Evolutionary conservation across 805 yeast genomes (phyloP).

Genomic region (Metschnikowia sp.): DNA sequence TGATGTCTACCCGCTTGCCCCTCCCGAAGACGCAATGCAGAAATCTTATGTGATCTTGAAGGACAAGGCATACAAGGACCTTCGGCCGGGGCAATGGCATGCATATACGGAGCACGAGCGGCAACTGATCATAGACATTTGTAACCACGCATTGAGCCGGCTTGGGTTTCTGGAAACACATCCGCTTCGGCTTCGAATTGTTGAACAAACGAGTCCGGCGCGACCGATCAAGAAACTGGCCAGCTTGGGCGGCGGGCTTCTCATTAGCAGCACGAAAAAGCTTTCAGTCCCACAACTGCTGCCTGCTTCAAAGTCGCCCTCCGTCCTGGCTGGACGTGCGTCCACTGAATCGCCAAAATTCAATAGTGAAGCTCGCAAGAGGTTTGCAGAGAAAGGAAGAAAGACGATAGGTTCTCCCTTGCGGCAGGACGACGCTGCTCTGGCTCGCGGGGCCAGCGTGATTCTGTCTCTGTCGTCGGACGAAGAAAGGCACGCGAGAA

Average conservation of each 20-base stretch:
- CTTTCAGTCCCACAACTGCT: conserved; percentile 3
- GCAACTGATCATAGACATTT: conserved; percentile 28
- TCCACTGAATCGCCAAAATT: conserved; percentile 23
- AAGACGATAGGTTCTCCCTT: conserved; percentile 17
- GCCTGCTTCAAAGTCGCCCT: conserved; percentile 3
- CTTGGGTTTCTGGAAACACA: conserved; percentile 43
- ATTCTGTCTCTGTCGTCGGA: conserved; percentile 22
- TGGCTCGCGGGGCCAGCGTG: conserved; percentile 13
- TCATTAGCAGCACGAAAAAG: conserved; percentile 17
- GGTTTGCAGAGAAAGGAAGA: conserved; percentile 2
- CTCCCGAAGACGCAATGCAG: conserved; percentile 7
- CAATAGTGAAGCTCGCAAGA: conserved; percentile 8
- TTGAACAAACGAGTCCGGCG: conserved; percentile 9
- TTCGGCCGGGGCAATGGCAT: conserved; percentile 37
- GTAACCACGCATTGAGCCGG: conserved; percentile 38
- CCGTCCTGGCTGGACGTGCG: conserved; percentile 13
- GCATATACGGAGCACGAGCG: conserved; percentile 31
- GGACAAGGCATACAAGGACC: conserved; percentile 40
- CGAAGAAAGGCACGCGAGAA: conserved; percentile 20
- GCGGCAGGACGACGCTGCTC: conserved; percentile 6
- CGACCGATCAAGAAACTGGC: conserved; percentile 6
- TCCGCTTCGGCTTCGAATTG: conserved; percentile 37
- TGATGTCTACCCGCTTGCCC: conserved; percentile 23
- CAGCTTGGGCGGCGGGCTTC: conserved; percentile 28
- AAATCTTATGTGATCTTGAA: conserved; percentile 24